phyloP scores from a whole-genome alignment of 225 moss, liverwort and hornwort genomes.

The Anthoceros angustus region DNA sequence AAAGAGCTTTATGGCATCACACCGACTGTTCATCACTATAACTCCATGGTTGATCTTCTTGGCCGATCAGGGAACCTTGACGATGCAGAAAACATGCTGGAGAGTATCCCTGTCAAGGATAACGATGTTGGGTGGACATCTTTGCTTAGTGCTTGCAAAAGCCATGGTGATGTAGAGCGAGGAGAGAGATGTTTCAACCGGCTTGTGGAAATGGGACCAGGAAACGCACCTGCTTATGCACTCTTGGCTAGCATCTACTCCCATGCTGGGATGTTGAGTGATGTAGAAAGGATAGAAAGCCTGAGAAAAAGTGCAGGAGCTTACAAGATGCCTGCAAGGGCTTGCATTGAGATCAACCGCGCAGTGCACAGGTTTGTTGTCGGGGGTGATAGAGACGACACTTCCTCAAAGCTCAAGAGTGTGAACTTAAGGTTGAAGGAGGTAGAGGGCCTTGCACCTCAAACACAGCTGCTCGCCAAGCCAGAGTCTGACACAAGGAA shows the following conservation, averaged over 20 bases:
- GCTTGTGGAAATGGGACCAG: not conserved
- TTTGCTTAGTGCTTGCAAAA: not conserved
- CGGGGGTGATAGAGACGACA: too few species aligned
- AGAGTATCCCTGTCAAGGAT: not conserved
- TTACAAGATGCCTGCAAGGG: too few species aligned
- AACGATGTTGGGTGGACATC: not conserved
- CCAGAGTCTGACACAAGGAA: too few species aligned
- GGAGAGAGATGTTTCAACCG: not conserved
- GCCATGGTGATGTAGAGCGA: not conserved
- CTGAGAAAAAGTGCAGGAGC: not conserved
- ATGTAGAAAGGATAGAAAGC: not conserved
- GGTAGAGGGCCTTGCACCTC: too few species aligned
- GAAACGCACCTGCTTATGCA: not conserved
- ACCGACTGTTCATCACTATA: not conserved
- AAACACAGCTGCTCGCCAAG: too few species aligned
- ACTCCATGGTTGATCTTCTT: not conserved
- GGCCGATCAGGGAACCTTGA: not conserved
- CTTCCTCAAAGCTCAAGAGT: too few species aligned
- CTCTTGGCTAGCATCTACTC: not conserved
- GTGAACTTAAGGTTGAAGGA: too few species aligned
- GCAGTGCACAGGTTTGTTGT: too few species aligned
- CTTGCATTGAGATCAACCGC: too few species aligned
- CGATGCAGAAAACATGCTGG: not conserved
- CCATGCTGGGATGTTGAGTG: not conserved
- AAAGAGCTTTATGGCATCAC: not conserved